Percentiles rank a stretch among this genome's conserved stretches.
These are phyloP conservation scores for Daphne laureola DNA, from an alignment of 441 rosid genomes.

Conservation along the genomic window DNA sequence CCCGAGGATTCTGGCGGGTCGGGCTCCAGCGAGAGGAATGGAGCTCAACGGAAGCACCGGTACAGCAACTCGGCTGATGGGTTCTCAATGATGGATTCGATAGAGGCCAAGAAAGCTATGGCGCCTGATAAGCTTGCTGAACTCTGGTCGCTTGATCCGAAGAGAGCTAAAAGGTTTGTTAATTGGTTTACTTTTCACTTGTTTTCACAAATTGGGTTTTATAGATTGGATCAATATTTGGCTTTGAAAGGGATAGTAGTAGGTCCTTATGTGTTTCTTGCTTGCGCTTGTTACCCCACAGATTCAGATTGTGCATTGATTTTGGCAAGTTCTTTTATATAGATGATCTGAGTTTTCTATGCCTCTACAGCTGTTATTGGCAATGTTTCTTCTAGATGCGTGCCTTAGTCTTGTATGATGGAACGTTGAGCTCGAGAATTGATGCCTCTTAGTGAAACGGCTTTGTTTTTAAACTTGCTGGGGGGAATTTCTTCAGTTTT, in stretches of 20 bases:
- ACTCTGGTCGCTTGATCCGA: conserved; percentile 79
- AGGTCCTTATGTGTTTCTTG: too few species aligned
- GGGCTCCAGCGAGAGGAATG: conserved; percentile 13
- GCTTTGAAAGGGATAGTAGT: neutral
- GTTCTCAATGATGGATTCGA: conserved; percentile 51
- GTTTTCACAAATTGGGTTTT: neutral
- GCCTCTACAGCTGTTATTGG: too few species aligned
- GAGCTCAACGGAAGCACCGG: conserved; percentile 46
- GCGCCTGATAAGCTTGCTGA: conserved; percentile 86
- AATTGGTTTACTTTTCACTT: neutral
- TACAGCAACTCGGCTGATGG: conserved; percentile 81
- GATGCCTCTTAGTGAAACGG: too few species aligned
- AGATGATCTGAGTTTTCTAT: too few species aligned
- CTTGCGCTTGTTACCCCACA: too few species aligned
- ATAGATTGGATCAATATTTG: neutral
- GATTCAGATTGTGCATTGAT: too few species aligned
- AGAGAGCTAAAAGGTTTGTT: conserved; percentile 80
- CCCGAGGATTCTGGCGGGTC: conserved; percentile 32
- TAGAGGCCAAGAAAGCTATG: conserved; percentile 95
- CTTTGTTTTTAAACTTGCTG: too few species aligned
- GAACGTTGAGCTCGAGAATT: too few species aligned
- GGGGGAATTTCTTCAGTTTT: too few species aligned
- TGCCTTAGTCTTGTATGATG: too few species aligned
- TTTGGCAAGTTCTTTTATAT: too few species aligned
- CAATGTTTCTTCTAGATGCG: too few species aligned